Percentiles rank a stretch among this genome's conserved stretches.
These are phyloP conservation scores for Biscogniauxia sp. DNA, from an alignment of 2,329 filamentous ascomycete species.

Conservation along the genomic window DNA sequence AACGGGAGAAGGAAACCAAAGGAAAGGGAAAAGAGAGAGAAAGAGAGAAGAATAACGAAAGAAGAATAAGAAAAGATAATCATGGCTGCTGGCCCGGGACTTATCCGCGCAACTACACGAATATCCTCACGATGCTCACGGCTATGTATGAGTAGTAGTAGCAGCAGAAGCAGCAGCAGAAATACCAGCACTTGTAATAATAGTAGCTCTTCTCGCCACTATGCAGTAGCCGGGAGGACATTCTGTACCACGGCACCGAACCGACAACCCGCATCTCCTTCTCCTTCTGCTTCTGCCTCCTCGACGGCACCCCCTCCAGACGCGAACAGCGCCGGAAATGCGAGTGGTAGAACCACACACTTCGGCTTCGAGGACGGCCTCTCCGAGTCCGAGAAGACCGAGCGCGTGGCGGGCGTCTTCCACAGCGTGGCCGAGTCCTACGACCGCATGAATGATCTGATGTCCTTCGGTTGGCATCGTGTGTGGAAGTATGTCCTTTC, in stretches of 20 bases:
- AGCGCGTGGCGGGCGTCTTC: slow-evolving; percentile 80
- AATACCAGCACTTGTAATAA: slow-evolving; percentile 1
- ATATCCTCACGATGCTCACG: slow-evolving; percentile 11
- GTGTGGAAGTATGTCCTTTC: slow-evolving; percentile 72
- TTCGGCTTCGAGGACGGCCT: slow-evolving; percentile 84
- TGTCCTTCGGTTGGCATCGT: slow-evolving; percentile 96
- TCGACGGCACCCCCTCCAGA: slow-evolving; percentile 14
- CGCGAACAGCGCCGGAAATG: slow-evolving; percentile 14
- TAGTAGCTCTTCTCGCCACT: slow-evolving; percentile 5
- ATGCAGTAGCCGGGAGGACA: slow-evolving; percentile 8
- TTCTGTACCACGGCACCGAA: slow-evolving; percentile 24
- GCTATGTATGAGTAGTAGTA: neutral
- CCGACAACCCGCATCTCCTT: slow-evolving; percentile 18
- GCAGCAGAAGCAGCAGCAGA: neutral
- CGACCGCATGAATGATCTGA: slow-evolving; percentile 98
- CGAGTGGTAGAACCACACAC: slow-evolving; percentile 66
- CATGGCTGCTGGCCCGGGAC: slow-evolving; percentile 28
- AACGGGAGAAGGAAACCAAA: neutral
- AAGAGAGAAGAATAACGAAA: neutral
- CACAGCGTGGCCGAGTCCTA: slow-evolving; percentile 92
- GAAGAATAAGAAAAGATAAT: slow-evolving; percentile 5
- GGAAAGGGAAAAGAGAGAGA: neutral
- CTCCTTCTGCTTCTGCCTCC: slow-evolving; percentile 6
- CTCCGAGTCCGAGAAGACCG: slow-evolving; percentile 71
- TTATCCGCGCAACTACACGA: slow-evolving; percentile 24